These are phyloP conservation scores for Fusarium brevicatenulatum DNA, from an alignment of 2,329 filamentous ascomycete species.

Conservation along the genomic window DNA sequence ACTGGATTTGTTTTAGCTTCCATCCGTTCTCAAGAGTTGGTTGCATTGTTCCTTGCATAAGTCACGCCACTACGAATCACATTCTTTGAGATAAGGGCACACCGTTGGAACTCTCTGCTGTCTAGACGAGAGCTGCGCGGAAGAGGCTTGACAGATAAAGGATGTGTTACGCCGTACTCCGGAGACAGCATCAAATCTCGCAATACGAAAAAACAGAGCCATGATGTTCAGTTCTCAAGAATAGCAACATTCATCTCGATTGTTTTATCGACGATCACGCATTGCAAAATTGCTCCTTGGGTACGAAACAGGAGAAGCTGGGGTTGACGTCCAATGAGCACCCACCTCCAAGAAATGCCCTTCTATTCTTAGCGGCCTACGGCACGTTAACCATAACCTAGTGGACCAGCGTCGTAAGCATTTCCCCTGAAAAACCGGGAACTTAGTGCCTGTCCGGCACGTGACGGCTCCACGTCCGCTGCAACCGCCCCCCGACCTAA, in stretches of 20 bases:
- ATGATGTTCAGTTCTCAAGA: slow-evolving; percentile 1
- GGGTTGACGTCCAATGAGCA: slow-evolving; percentile 31
- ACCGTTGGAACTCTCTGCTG: not conserved
- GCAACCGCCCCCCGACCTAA: slow-evolving; percentile 37
- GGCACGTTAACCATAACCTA: slow-evolving; percentile 20
- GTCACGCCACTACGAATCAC: slow-evolving; percentile 5
- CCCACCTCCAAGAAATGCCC: not conserved
- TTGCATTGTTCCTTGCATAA: slow-evolving; percentile 33
- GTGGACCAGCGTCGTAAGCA: slow-evolving; percentile 33
- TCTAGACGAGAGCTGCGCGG: not conserved
- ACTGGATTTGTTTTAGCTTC: slow-evolving; percentile 19
- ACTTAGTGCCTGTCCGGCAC: slow-evolving; percentile 28
- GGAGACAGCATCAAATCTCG: slow-evolving; percentile 6
- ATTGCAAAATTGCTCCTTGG: slow-evolving; percentile 38
- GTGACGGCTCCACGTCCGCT: slow-evolving; percentile 31
- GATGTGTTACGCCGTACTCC: not conserved
- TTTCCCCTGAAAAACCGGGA: slow-evolving; percentile 42
- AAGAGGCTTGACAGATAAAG: not conserved
- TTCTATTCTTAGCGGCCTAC: slow-evolving; percentile 40
- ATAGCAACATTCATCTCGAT: slow-evolving; percentile 23
- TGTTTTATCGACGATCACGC: slow-evolving; percentile 31
- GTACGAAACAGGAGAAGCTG: slow-evolving; percentile 39
- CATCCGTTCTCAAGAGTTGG: slow-evolving; percentile 1
- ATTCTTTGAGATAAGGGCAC: not conserved
- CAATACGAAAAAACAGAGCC: slow-evolving; percentile 5